Evolutionary conservation across 2,329 filamentous ascomycete genomes (phyloP).

Genomic region (Cryoendolithus antarcticus): DNA sequence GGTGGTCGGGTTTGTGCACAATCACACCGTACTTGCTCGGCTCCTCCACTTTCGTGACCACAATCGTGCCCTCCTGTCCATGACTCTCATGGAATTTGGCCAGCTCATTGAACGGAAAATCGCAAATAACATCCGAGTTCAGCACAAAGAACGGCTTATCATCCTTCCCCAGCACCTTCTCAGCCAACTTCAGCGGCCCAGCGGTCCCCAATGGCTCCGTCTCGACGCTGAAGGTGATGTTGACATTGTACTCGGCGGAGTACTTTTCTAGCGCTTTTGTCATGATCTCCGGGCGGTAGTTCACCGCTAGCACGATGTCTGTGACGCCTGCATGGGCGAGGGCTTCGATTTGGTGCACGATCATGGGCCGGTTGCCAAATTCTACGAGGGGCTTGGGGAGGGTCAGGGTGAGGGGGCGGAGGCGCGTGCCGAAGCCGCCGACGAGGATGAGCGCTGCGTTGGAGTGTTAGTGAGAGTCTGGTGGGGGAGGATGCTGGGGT

Average conservation of each 20-base stretch:
- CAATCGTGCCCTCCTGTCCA: slow-evolving; percentile 91
- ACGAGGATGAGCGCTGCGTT: slow-evolving; percentile 85
- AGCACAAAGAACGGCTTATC: slow-evolving; percentile 94
- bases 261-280: slow-evolving; percentile 90
- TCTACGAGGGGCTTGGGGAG: slow-evolving; percentile 96
- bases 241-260: slow-evolving; percentile 82
- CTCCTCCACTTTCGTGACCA: slow-evolving; percentile 98
- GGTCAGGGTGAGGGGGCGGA: slow-evolving; percentile 90
- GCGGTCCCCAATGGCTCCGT: slow-evolving; percentile 89
- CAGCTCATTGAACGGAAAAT: slow-evolving; percentile 86
- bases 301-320: slow-evolving; percentile 94
- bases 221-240: slow-evolving; percentile 95
- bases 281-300: slow-evolving; percentile 98
- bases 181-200: slow-evolving; percentile 87
- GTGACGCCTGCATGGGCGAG: slow-evolving; percentile 88
- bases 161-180: slow-evolving; percentile 84
- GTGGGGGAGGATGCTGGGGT: slow-evolving; percentile 5
- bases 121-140: slow-evolving; percentile 97
- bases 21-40: slow-evolving; percentile 98
- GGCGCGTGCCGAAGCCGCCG: slow-evolving; percentile 95
- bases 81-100: slow-evolving; percentile 86
- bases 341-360: slow-evolving; percentile 92
- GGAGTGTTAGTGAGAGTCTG: slow-evolving; percentile 1
- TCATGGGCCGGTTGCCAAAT: slow-evolving; percentile 99
- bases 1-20: slow-evolving; percentile 87